Base-by-base conservation (phyloP, 2,329 filamentous ascomycete species). In the Fusarium protoensiforme region DNA sequence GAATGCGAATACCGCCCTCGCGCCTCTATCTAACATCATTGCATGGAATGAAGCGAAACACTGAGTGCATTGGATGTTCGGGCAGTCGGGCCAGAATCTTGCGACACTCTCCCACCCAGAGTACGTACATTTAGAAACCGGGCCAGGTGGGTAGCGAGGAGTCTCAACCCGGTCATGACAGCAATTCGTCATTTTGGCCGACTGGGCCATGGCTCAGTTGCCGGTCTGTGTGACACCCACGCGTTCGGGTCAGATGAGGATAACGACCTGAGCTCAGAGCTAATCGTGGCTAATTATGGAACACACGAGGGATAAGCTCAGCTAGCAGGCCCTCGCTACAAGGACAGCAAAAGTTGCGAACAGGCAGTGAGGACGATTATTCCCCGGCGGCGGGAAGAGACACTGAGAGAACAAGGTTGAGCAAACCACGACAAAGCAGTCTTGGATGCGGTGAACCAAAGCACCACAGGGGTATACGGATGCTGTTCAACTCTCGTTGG, bases 261-360 rank as follows among this genome's bases (percentile, higher is more conserved):
- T 36, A 43, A 35, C 46, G 31, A 56, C 31, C 61, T 59, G 60
- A 60, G n/a, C 38, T n/a, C 33, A 60, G 27, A 53, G 38, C 39
- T 53, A 61, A 39, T 38, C 57, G 39, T 65, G 35, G 64, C 71
- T 65, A 71, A 65, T 48, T 62, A 61, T 61, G 71, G 61, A 56
- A 46, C 33, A 33, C 16, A 38, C 22, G 39, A 36, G 56, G 41
- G 27, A 56, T 24, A 62, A 39, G 39, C 41, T 67, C n/a, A 57
- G 38, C 22, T 20, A 27, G 22, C 51, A 59, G 27, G 33, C 29
- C n/a, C 22, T 54, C 20, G 35, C 63, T 46, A 48, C 43, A 60
- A 43, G 56, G 60, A 36, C 57, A 51, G 57, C 31, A 64, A 73
- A 57, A 62, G 48, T 68, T 73, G 62, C 43, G 56, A 75, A 59